Evolutionary conservation across 2,329 filamentous ascomycete species (phyloP).

Genomic region (Aspergillus tanneri): DNA sequence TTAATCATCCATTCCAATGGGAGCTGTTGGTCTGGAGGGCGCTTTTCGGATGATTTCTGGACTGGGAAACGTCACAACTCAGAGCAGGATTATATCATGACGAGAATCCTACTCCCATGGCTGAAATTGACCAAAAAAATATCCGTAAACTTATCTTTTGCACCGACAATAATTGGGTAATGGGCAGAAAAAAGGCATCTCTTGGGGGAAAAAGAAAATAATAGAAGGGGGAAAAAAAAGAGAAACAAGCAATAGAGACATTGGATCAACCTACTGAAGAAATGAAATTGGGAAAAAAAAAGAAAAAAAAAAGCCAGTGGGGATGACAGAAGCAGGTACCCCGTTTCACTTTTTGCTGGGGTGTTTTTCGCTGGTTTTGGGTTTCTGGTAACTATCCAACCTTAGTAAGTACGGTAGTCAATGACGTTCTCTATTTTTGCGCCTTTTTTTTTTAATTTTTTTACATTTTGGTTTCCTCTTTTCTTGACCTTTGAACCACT

Average conservation of each 20-base stretch:
- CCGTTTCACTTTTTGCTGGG: conserved; percentile 20
- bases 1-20: conserved; percentile 8
- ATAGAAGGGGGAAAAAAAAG: neutral
- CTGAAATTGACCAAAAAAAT: too few species aligned
- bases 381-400: conserved; percentile 18
- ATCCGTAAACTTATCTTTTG: too few species aligned
- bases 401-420: conserved; percentile 15
- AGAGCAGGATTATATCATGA: neutral
- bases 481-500: neutral
- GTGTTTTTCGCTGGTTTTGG: conserved; percentile 4
- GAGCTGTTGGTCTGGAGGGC: conserved; percentile 8
- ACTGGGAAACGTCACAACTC: conserved; percentile 9
- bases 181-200: neutral
- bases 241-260: conserved; percentile 4
- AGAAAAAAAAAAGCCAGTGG: conserved; percentile 10
- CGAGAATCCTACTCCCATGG: too few species aligned
- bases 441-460: neutral
- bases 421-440: conserved; percentile 18
- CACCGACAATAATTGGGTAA: too few species aligned
- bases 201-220: neutral
- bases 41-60: conserved; percentile 3
- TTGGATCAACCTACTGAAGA: conserved; percentile 14
- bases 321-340: conserved; percentile 26
- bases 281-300: too few species aligned
- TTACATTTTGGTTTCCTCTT: neutral